These are phyloP conservation scores for Berkeleyomyces rouxiae DNA, from an alignment of 2,329 filamentous ascomycete species.

Conservation along the genomic window DNA sequence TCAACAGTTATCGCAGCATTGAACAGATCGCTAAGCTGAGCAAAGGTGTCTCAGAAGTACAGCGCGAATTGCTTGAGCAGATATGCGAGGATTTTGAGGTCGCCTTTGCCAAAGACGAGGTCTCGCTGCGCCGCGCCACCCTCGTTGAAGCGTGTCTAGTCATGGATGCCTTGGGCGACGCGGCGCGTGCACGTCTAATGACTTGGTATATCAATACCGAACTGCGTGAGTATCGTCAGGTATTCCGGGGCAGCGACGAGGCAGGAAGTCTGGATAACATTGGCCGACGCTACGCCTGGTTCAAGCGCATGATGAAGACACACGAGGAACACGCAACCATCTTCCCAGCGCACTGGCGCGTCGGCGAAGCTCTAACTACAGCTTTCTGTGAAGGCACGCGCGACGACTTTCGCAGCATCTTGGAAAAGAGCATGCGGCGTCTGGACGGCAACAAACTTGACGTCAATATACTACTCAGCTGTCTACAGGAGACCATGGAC, in stretches of 20 bases:
- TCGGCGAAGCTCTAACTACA: conserved; percentile 77
- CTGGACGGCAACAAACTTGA: conserved; percentile 63
- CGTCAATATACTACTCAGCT: conserved; percentile 74
- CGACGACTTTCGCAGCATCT: conserved; percentile 85
- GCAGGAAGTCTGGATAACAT: conserved; percentile 95
- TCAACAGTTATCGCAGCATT: conserved; percentile 94
- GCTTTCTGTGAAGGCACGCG: conserved; percentile 89
- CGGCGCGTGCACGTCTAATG: conserved; percentile 63
- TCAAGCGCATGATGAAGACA: conserved; percentile 84
- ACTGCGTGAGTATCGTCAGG: conserved; percentile 82
- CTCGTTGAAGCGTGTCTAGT: conserved; percentile 80
- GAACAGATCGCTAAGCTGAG: conserved; percentile 93
- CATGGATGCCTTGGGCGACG: conserved; percentile 85
- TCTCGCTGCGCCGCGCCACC: conserved; percentile 49
- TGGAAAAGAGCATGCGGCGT: conserved; percentile 73
- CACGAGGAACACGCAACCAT: conserved; percentile 86
- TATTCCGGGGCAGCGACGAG: conserved; percentile 93
- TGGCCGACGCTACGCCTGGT: conserved; percentile 86
- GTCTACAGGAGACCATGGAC: conserved; percentile 86
- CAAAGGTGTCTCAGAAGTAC: conserved; percentile 81
- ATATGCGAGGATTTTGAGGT: conserved; percentile 99
- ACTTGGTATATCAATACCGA: conserved; percentile 99
- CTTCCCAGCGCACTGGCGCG: conserved; percentile 77
- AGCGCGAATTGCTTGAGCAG: conserved; percentile 84
- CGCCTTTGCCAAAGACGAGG: conserved; percentile 77